These are phyloP conservation scores for Cadophora luteo-olivacea DNA, from an alignment of 2,329 filamentous ascomycete species.

Conservation along the genomic window DNA sequence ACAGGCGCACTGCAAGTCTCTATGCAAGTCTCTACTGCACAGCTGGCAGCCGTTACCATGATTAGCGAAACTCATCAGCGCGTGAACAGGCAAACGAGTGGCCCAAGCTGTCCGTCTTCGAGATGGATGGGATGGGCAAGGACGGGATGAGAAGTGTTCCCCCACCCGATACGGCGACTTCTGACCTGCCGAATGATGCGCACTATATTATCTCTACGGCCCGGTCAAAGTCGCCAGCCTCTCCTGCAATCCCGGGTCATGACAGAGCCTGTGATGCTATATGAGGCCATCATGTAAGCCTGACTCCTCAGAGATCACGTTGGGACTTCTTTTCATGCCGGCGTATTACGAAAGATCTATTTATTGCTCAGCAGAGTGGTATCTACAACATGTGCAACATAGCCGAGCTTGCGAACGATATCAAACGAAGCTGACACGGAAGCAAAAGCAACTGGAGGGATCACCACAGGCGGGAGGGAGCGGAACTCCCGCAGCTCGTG, in stretches of 20 bases:
- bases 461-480: conserved; percentile 30
- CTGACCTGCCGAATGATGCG: not conserved
- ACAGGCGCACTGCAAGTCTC: not conserved
- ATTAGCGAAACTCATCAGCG: not conserved
- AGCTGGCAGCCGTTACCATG: not conserved
- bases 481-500: conserved; percentile 34
- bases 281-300: not conserved
- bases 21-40: not conserved
- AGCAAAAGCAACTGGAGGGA: conserved; percentile 24
- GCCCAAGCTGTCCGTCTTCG: not conserved
- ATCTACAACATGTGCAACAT: not conserved
- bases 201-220: not conserved
- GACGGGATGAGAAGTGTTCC: not conserved
- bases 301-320: not conserved
- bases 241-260: conserved; percentile 4
- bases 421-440: conserved; percentile 12
- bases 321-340: not conserved
- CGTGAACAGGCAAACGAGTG: not conserved
- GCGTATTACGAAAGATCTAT: not conserved
- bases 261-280: conserved; percentile 4
- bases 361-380: not conserved
- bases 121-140: not conserved
- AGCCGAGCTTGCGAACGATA: conserved; percentile 15
- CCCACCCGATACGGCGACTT: not conserved
- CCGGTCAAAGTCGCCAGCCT: not conserved